Conservation (phyloP, 768 basidiomycete species). For the Lactarius hatsudake region DNA sequence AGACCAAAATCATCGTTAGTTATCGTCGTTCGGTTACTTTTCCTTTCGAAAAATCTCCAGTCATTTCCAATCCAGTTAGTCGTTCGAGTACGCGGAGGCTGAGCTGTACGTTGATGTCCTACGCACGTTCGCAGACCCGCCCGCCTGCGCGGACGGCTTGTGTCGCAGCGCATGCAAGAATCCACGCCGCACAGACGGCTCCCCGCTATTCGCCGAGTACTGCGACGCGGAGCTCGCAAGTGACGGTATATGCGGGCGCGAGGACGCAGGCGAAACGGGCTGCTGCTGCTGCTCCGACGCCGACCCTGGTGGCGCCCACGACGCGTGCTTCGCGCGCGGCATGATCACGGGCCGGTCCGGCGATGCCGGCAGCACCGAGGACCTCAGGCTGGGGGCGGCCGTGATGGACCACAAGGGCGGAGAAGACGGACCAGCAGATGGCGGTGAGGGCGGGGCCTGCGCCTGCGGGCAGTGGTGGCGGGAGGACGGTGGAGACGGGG, state of each 20-base stretch:
- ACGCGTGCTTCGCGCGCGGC: conserved; percentile 15
- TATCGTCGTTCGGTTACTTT: neutral
- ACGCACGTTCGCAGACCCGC: neutral
- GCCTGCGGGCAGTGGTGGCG: neutral
- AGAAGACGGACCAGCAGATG: neutral
- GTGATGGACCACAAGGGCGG: neutral
- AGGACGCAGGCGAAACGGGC: conserved; percentile 8
- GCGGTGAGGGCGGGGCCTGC: neutral
- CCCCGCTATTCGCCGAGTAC: conserved; percentile 41
- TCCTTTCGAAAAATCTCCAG: neutral
- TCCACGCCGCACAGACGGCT: conserved; percentile 34
- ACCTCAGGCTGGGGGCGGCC: neutral
- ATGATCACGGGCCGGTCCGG: conserved; percentile 17
- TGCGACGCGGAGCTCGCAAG: conserved; percentile 37
- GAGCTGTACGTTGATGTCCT: conserved; percentile 23
- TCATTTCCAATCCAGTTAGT: neutral
- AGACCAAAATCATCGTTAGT: neutral
- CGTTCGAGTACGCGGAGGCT: conserved; percentile 25
- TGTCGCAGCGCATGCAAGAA: conserved; percentile 29
- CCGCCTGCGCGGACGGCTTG: neutral
- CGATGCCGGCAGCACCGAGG: conserved; percentile 14
- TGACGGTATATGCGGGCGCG: conserved; percentile 31
- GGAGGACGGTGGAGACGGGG: neutral
- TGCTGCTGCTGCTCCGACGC: neutral
- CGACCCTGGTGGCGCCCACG: neutral